Evolutionary conservation across 2,329 filamentous ascomycete species (phyloP).

Genomic region (Fusarium sp.): DNA sequence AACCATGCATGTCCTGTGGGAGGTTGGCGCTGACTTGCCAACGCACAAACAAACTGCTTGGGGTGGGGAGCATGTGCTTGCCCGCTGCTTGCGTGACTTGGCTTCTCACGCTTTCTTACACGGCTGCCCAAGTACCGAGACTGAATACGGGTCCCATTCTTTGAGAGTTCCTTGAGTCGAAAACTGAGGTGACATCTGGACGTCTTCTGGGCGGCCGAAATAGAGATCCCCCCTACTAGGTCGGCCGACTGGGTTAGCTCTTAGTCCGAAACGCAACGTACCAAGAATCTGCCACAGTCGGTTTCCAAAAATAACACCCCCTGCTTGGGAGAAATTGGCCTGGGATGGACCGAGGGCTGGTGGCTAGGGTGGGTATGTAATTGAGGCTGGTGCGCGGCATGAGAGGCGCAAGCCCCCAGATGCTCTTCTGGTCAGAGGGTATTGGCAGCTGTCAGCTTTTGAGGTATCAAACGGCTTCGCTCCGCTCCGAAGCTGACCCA

Average conservation of each 20-base stretch:
- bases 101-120: neutral
- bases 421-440: slow-evolving; percentile 12
- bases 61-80: slow-evolving; percentile 22
- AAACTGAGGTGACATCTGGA: slow-evolving; percentile 26
- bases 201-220: slow-evolving; percentile 26
- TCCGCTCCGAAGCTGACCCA: slow-evolving; percentile 11
- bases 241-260: slow-evolving; percentile 28
- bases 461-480: slow-evolving; percentile 2
- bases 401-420: slow-evolving; percentile 39
- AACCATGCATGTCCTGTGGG: slow-evolving; percentile 27
- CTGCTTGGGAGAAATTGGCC: slow-evolving; percentile 42
- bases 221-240: slow-evolving; percentile 31
- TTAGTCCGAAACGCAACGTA: slow-evolving; percentile 42
- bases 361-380: neutral
- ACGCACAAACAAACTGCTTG: slow-evolving; percentile 12
- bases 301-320: slow-evolving; percentile 45
- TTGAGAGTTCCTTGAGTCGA: neutral
- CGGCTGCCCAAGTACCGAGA: neutral
- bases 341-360: slow-evolving; percentile 39
- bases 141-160: neutral
- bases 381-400: slow-evolving; percentile 26
- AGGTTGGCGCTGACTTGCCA: slow-evolving; percentile 41
- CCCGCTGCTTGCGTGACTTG: slow-evolving; percentile 1
- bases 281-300: slow-evolving; percentile 37
- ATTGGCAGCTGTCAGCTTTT: slow-evolving; percentile 10